phyloP scores from a whole-genome alignment of 495 filamentous ascomycete species.

The Hyaloscypha variabilis region DNA sequence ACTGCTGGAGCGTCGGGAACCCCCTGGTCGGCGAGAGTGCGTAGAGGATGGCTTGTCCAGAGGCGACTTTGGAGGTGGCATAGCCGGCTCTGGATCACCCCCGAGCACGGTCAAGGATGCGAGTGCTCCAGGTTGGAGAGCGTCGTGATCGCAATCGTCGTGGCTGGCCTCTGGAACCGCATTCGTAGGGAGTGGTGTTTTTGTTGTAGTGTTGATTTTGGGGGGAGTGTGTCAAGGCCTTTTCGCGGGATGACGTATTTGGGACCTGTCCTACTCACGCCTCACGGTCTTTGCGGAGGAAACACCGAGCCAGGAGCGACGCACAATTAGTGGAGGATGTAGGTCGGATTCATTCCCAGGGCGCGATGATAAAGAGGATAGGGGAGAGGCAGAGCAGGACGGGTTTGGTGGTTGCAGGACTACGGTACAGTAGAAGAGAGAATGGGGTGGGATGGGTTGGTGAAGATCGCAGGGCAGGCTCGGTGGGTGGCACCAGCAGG shows the following conservation, averaged over 20 bases:
- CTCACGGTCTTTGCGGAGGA: background rate
- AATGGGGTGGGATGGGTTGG: background rate
- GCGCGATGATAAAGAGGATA: background rate
- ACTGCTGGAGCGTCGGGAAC: constrained; percentile 24
- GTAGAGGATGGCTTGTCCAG: constrained; percentile 32
- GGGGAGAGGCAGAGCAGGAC: background rate
- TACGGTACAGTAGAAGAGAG: background rate
- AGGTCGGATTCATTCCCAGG: background rate
- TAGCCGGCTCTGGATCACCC: constrained; percentile 25
- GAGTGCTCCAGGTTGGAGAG: constrained; percentile 8
- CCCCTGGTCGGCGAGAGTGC: constrained; percentile 27
- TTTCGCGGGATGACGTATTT: constrained; percentile 19
- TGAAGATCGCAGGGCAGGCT: background rate
- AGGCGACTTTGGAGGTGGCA: constrained; percentile 34
- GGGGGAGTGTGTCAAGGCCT: background rate
- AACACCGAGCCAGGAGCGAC: background rate
- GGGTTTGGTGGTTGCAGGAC: background rate
- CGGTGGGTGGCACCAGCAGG: background rate
- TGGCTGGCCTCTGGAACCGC: constrained; percentile 10
- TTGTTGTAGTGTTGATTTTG: background rate
- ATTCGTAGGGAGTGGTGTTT: constrained; percentile 12
- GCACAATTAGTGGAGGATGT: background rate
- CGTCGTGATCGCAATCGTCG: background rate
- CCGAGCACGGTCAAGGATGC: background rate
- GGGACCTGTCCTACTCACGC: no score